These are phyloP conservation scores for Arthromyces matolae DNA, from an alignment of 768 basidiomycete genomes.

Conservation along the genomic window DNA sequence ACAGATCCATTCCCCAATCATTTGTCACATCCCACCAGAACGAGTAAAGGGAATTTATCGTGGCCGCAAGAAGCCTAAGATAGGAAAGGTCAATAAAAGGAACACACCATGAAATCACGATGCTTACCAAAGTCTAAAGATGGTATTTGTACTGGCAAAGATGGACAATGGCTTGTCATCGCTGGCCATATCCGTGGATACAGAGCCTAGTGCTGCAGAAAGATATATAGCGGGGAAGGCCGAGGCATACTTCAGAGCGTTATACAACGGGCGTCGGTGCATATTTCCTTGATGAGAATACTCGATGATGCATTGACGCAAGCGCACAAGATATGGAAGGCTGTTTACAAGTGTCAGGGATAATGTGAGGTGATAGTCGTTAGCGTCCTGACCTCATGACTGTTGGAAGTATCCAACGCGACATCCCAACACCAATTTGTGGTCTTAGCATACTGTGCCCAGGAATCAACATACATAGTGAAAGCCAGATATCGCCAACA, in stretches of 20 bases:
- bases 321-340: constrained; percentile 85
- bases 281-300: constrained; percentile 61
- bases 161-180: constrained; percentile 41
- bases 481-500: constrained; percentile 90
- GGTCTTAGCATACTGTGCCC: constrained; percentile 70
- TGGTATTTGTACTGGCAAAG: constrained; percentile 45
- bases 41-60: constrained; percentile 88
- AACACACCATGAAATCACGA: background rate
- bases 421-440: constrained; percentile 58
- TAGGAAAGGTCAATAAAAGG: constrained; percentile 4
- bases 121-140: constrained; percentile 83
- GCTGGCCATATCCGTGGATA: constrained; percentile 55
- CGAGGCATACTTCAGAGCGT: constrained; percentile 94
- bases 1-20: constrained; percentile 90
- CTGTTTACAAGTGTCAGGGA: constrained; percentile 29
- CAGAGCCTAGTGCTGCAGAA: constrained; percentile 82
- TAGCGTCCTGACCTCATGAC: constrained; percentile 72
- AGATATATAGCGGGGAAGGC: constrained; percentile 95
- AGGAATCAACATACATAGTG: constrained; percentile 79
- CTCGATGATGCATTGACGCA: constrained; percentile 93
- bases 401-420: constrained; percentile 73
- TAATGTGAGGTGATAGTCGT: background rate
- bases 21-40: constrained; percentile 99
- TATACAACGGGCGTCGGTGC: constrained; percentile 73
- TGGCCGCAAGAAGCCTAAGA: constrained; percentile 78